Evolutionary conservation across 169 alveolate species (phyloP), one percentile per base, ranked within the genome.

Genomic region (Plasmodium gaboni): DNA sequence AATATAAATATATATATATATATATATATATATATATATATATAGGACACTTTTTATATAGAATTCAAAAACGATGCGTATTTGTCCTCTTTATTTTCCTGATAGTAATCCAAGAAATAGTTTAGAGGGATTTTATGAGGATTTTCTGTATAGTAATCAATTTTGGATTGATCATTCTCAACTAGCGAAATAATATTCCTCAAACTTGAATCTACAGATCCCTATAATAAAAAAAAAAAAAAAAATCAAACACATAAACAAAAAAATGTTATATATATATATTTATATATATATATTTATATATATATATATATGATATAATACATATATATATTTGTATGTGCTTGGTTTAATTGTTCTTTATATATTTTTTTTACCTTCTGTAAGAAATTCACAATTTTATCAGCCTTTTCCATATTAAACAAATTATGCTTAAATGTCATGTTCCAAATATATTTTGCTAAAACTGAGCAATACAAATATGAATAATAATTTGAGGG

Each of bases 401-500:
- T 42, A 15, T 50, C 55, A 1, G 76, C 86, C 51, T 65, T 59
- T 12, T n/a, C 42, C 44, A 12, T 15, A 42, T 86, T 61, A 32
- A 46, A 60, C 15, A 71, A 19, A 24, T 71, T 26, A 12, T 65
- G 15, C 42, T 86, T 72, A 55, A 86, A 86, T 4, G 68, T 86
- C 26, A 59, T 28, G n/a, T 70, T 64, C 92, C 92, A 86, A 24
- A 86, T 57, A 86, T 86, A 86, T 24, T 72, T 86, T 10, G 92
- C 24, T 17, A 72, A 28, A 2, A 86, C 74, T 15, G 87, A 59
- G 72, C 92, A 94, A 61, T 94, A 94, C 57, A 94, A 73, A 28
- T 94, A 94, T 6, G 94, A 92, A 88, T 78, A 94, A 51, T 94
- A 94, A 57, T 92, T 94, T 19, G 94, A 95, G 2, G 95, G 95